Percentiles rank a stretch among this genome's conserved stretches.
Evolutionary conservation across 495 filamentous ascomycete species (phyloP).

Genomic region (Penicillium desertorum): DNA sequence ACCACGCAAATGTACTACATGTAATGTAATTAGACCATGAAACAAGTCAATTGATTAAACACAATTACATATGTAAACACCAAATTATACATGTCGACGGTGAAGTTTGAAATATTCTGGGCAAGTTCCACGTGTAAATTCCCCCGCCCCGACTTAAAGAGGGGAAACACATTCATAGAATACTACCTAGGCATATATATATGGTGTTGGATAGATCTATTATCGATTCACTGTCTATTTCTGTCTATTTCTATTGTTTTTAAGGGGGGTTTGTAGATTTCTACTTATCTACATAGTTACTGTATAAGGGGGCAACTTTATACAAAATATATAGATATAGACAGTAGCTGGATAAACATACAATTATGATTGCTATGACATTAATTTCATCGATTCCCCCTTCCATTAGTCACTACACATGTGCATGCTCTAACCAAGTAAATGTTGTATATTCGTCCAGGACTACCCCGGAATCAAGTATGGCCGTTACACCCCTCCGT

Average conservation of each 20-base stretch:
- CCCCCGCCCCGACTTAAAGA: too few species aligned
- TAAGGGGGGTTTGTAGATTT: neutral
- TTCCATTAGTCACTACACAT: neutral
- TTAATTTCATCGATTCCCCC: neutral
- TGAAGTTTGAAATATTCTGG: too few species aligned
- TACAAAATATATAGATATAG: neutral
- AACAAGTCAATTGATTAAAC: too few species aligned
- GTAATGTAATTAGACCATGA: neutral
- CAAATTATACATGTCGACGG: too few species aligned
- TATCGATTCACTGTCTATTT: neutral
- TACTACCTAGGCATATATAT: neutral
- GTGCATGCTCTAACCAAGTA: neutral
- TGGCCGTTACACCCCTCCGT: neutral
- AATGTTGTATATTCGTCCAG: neutral
- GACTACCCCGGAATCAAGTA: neutral
- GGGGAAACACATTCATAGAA: neutral
- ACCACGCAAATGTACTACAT: too few species aligned
- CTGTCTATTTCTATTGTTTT: neutral
- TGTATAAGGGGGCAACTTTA: neutral
- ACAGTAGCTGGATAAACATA: neutral
- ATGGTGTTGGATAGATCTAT: neutral
- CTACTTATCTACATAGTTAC: too few species aligned
- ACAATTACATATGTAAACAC: too few species aligned
- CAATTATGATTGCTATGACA: neutral
- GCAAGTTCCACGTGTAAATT: neutral